Evolutionary conservation across 2,329 filamentous ascomycete genomes (phyloP).

Genomic region (Trichoderma koningiopsis): DNA sequence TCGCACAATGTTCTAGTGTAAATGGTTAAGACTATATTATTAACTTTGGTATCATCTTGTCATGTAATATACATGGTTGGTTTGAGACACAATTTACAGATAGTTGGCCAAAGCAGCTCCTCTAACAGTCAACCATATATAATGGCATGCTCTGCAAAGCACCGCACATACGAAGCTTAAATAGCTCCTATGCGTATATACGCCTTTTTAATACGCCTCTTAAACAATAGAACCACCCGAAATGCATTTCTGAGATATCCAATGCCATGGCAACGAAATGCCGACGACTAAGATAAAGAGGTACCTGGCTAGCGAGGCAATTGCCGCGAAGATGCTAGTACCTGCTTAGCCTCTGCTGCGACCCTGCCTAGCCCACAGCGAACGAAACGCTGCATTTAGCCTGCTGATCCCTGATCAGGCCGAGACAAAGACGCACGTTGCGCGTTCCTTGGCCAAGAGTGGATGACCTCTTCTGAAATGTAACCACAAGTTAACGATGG

Average conservation of each 20-base stretch:
- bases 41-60: no score
- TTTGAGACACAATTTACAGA: no score
- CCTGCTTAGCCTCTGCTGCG: neutral
- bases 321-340: neutral
- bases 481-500: neutral
- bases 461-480: neutral
- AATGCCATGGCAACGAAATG: neutral
- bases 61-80: no score
- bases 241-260: neutral
- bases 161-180: no score
- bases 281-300: neutral
- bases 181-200: no score
- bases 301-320: neutral
- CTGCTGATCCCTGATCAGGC: neutral
- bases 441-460: neutral
- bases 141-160: no score
- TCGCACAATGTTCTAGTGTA: no score
- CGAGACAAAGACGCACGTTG: constrained; percentile 12
- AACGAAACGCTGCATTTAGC: neutral
- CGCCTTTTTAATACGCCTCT: no score
- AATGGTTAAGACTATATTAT: no score
- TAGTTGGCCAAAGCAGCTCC: no score
- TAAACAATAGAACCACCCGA: neutral
- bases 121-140: no score
- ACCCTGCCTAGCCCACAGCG: neutral